These are phyloP conservation scores for Aureobasidium sp. DNA, from an alignment of 2,329 filamentous ascomycete genomes.

Conservation along the genomic window DNA sequence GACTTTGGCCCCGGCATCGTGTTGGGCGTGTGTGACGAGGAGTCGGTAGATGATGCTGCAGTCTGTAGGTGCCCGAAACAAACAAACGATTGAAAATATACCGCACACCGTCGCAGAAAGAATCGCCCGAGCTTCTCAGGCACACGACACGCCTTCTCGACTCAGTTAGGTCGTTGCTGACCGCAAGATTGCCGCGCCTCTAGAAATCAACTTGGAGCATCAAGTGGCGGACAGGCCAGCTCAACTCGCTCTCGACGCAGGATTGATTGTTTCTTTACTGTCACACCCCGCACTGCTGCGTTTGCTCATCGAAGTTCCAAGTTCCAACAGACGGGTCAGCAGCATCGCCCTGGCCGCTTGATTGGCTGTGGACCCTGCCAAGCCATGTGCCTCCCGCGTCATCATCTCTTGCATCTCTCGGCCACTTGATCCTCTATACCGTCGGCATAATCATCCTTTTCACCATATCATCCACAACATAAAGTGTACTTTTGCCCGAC, in stretches of 20 bases:
- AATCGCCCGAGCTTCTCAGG: slow-evolving; percentile 7
- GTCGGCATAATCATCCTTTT: not conserved
- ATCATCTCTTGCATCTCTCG: not conserved
- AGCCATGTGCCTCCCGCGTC: not conserved
- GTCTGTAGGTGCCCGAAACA: not conserved
- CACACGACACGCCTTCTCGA: not conserved
- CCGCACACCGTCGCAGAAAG: not conserved
- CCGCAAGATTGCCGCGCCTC: slow-evolving; percentile 4
- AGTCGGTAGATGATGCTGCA: not conserved
- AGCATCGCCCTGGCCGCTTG: not conserved
- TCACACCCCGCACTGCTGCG: not conserved
- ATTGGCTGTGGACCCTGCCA: slow-evolving; percentile 2
- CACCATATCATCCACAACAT: not conserved
- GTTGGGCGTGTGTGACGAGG: not conserved
- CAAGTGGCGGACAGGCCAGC: not conserved
- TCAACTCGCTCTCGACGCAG: not conserved
- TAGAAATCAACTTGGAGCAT: not conserved
- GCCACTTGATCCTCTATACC: not conserved
- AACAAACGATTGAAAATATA: not conserved
- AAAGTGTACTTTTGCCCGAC: not conserved
- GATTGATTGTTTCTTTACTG: not conserved
- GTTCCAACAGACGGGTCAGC: slow-evolving; percentile 1
- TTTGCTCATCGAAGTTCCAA: not conserved
- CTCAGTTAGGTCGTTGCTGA: not conserved
- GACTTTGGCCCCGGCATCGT: slow-evolving; percentile 5